These are phyloP conservation scores for Hypoxylon sp. DNA, from an alignment of 2,329 filamentous ascomycete species.

Conservation along the genomic window DNA sequence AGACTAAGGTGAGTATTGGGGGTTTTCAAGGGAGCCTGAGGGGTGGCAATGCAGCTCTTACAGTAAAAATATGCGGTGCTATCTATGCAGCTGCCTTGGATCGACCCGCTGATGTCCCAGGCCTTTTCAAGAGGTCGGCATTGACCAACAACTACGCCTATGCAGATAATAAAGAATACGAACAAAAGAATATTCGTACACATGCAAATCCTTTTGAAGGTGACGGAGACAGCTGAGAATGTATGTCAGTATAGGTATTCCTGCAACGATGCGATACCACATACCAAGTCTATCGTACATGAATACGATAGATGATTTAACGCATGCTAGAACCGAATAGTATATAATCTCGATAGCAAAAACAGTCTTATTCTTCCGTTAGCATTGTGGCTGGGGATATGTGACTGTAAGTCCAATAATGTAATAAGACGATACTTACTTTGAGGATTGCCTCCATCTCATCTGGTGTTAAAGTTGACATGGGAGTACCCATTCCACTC, in stretches of 20 bases:
- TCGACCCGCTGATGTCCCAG: conserved; percentile 57
- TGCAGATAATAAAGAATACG: conserved; percentile 59
- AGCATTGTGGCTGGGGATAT: background rate
- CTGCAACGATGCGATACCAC: conserved; percentile 9
- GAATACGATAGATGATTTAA: conserved; percentile 62
- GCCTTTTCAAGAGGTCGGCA: conserved; percentile 60
- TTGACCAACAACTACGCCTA: conserved; percentile 58
- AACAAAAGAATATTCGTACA: conserved; percentile 58
- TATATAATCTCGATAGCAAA: conserved; percentile 60
- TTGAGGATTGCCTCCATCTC: conserved; percentile 43
- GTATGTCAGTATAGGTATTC: conserved; percentile 38
- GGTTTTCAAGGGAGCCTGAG: background rate
- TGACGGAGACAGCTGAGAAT: conserved; percentile 41
- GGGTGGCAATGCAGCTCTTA: conserved; percentile 40
- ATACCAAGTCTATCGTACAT: conserved; percentile 64
- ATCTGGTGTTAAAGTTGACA: conserved; percentile 33
- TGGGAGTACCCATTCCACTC: conserved; percentile 44
- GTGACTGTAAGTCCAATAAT: background rate
- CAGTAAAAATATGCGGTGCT: conserved; percentile 61
- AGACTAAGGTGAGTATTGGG: conserved; percentile 7
- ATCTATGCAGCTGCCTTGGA: conserved; percentile 58
- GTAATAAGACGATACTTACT: conserved; percentile 6
- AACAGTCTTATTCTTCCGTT: conserved; percentile 31
- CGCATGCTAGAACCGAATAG: conserved; percentile 57
- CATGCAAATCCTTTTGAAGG: conserved; percentile 53